Percentiles rank a stretch among this genome's conserved stretches.
Conservation (phyloP, 2,329 filamentous ascomycete genomes). For the Trichoderma sp. region DNA sequence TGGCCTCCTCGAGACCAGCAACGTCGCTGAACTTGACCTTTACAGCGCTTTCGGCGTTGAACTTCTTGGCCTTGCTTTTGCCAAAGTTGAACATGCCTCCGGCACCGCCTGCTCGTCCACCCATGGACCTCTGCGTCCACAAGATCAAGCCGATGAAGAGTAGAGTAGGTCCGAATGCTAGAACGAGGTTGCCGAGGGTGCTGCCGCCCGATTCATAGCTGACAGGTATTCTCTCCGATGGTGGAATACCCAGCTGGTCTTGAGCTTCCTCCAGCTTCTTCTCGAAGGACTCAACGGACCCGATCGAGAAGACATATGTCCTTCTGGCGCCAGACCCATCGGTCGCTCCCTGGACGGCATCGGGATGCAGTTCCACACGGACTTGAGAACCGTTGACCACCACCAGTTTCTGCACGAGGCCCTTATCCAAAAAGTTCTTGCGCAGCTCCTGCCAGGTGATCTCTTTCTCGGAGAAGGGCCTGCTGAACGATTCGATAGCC, state of each 20-base stretch:
- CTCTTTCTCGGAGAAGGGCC: constrained; percentile 59
- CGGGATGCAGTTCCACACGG: constrained; percentile 76
- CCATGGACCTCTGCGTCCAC: constrained; percentile 76
- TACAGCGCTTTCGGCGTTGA: constrained; percentile 95
- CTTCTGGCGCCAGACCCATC: constrained; percentile 37
- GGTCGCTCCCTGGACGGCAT: constrained; percentile 58
- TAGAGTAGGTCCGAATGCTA: constrained; percentile 81
- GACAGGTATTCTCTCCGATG: constrained; percentile 87
- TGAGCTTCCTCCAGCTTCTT: constrained; percentile 85
- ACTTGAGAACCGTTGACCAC: constrained; percentile 73
- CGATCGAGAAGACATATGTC: constrained; percentile 89
- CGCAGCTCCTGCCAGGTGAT: constrained; percentile 98
- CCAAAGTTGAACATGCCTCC: constrained; percentile 94
- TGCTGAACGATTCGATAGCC: constrained; percentile 46
- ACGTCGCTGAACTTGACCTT: constrained; percentile 98
- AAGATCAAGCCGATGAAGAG: constrained; percentile 81
- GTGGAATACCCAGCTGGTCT: constrained; percentile 80
- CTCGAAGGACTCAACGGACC: constrained; percentile 92
- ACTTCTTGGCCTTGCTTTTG: constrained; percentile 92
- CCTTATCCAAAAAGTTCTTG: constrained; percentile 92
- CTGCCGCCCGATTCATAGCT: constrained; percentile 80
- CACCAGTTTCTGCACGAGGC: constrained; percentile 89
- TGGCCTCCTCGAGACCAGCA: constrained; percentile 97
- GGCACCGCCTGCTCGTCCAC: constrained; percentile 56
- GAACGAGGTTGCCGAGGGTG: constrained; percentile 71